Evolutionary conservation across 352 stramenopile genomes (phyloP).

Genomic region (Aphanomyces cochlioides): DNA sequence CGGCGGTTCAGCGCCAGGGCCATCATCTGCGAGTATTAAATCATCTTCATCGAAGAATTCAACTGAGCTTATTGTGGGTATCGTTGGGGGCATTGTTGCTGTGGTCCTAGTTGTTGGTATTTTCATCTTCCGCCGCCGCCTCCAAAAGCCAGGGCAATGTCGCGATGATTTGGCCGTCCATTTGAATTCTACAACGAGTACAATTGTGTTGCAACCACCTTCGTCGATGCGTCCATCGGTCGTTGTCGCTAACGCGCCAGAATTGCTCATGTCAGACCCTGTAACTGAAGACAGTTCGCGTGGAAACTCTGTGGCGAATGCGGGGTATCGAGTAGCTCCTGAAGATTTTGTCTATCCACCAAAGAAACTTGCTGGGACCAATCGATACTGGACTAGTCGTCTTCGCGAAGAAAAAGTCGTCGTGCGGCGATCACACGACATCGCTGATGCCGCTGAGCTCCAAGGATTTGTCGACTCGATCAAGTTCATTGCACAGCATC

Average conservation of each 20-base stretch:
- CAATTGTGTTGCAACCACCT: too few relatives aligned
- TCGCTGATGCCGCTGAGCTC: not conserved
- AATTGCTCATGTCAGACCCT: too few relatives aligned
- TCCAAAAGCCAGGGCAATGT: not conserved
- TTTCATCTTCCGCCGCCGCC: not conserved
- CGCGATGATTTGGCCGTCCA: not conserved
- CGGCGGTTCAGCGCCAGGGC: not conserved
- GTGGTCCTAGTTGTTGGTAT: not conserved
- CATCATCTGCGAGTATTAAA: not conserved
- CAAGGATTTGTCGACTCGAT: constrained; percentile 14
- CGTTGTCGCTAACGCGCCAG: too few relatives aligned
- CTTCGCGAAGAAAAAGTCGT: not conserved
- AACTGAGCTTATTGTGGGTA: not conserved
- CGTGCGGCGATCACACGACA: not conserved
- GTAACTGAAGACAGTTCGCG: not conserved
- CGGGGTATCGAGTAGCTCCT: not conserved
- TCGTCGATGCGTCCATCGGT: too few relatives aligned
- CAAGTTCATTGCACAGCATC: not conserved
- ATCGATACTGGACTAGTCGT: not conserved
- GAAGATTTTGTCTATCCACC: not conserved
- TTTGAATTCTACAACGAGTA: not conserved
- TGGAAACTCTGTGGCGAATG: not conserved
- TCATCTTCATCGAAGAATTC: not conserved
- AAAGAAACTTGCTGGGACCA: not conserved
- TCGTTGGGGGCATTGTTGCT: not conserved